Base-by-base conservation (phyloP, 257 asterid genomes). In the Solanum tacnaense region DNA sequence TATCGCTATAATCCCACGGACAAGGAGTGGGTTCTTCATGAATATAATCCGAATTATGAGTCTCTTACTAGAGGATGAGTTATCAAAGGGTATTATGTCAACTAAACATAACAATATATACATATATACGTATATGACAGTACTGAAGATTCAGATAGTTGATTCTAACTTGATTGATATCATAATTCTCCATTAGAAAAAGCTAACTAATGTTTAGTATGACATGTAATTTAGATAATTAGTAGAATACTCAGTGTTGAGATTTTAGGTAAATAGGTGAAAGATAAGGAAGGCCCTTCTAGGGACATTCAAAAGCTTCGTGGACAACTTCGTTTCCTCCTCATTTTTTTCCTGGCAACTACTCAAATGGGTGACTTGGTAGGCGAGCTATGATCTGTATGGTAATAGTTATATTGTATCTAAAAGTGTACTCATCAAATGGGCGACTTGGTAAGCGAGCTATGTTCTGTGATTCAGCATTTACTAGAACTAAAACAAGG, bases 61-160 rank as follows among this genome's bases (percentile, higher is more conserved):
- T 93, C 98, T 3, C 98, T 92, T 72, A 84, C 29, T 5, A 91
- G 97, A 88, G 97, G 97, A 34, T 97, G 98, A 56, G 95, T 95
- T 71, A 88, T 94, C 65, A 49, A 78, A 86, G 96, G 97, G 5
- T 95, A 87, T 91, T 95, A 87, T 62, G 95, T 94, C 25, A 94
- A 94, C 88, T 93, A 73, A 15, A 85, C 62, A 74, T 49, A 31
- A 68, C 84, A 6, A 13, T 25, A 25, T 41, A 15, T 29, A 4
- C 12, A 12, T n/a, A 23, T 76, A 6, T 25, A 6, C 1, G 34
- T 29, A 13, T 15, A 68, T 13, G 20, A 1, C 15, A 39, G 4
- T n/a, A 16, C n/a, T 5, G 25, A 44, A 27, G 18, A 46, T 15
- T 46, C 27, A 81, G 0, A 46, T 46, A 46, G 41, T 29, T 62